Conservation (phyloP, 208 protist genomes). For the Angomonas ambiguus region DNA sequence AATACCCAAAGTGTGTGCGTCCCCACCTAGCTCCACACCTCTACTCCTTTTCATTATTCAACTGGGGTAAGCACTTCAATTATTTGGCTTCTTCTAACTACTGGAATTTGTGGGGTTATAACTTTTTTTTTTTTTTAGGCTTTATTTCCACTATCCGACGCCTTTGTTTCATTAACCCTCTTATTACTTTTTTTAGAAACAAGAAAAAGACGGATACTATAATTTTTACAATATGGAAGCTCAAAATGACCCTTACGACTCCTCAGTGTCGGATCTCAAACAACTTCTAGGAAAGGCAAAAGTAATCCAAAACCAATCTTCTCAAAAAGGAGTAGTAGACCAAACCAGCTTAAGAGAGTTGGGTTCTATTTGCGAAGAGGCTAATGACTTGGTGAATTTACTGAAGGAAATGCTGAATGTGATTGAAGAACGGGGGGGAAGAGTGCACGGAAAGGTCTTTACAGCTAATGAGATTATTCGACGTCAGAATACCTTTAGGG, state of each 20-base stretch:
- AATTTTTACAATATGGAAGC: slow-evolving; percentile 4
- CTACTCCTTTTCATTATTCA: too few species aligned
- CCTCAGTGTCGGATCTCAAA: slow-evolving; percentile 60
- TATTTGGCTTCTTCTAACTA: too few species aligned
- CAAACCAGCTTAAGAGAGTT: slow-evolving; percentile 37
- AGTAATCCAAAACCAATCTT: slow-evolving; percentile 42
- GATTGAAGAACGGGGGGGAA: slow-evolving; percentile 62
- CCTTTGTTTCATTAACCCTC: neutral
- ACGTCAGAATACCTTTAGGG: slow-evolving; percentile 61
- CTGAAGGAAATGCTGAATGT: slow-evolving; percentile 50
- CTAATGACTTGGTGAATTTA: slow-evolving; percentile 50
- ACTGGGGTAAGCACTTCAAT: too few species aligned
- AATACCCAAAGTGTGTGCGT: too few species aligned
- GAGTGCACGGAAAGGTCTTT: slow-evolving; percentile 64
- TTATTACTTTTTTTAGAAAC: too few species aligned
- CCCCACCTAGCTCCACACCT: too few species aligned
- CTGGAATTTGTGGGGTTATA: too few species aligned
- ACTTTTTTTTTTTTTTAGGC: too few species aligned
- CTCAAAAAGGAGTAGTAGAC: slow-evolving; percentile 52
- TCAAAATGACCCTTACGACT: slow-evolving; percentile 62
- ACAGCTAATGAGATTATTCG: slow-evolving; percentile 82
- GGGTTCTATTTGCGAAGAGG: slow-evolving; percentile 25
- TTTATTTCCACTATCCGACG: neutral
- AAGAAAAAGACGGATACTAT: neutral
- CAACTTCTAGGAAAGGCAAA: slow-evolving; percentile 44